phyloP scores from a whole-genome alignment of 2,329 filamentous ascomycete genomes.

The Reticulascus tulasneorum region DNA sequence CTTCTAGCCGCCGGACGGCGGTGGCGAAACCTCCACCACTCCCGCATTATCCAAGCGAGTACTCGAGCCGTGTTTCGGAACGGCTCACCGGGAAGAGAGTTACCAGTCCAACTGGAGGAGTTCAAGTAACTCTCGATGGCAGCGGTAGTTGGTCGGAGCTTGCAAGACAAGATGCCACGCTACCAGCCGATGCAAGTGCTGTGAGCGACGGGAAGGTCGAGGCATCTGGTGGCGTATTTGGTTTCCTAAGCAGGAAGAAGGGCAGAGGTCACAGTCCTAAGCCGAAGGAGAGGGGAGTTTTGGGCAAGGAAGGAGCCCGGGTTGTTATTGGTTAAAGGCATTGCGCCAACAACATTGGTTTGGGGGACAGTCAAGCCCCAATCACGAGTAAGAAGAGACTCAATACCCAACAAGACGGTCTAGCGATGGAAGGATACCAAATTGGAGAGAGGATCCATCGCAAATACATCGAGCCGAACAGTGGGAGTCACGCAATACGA shows the following conservation, averaged over 20 bases:
- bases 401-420: constrained; percentile 13
- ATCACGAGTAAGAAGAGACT: constrained; percentile 4
- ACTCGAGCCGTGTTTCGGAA: constrained; percentile 33
- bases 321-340: constrained; percentile 64
- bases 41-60: constrained; percentile 44
- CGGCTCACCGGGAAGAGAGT: constrained; percentile 59
- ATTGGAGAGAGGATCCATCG: no score
- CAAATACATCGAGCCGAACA: no score
- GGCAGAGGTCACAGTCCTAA: constrained; percentile 89
- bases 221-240: constrained; percentile 77
- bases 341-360: constrained; percentile 1
- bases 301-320: constrained; percentile 92
- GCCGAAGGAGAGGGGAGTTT: constrained; percentile 85
- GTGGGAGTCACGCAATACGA: no score
- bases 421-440: no score
- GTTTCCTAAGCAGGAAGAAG: constrained; percentile 85
- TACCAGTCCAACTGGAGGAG: constrained; percentile 73
- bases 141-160: constrained; percentile 88
- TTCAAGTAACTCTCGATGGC: constrained; percentile 88
- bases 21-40: constrained; percentile 27
- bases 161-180: constrained; percentile 75
- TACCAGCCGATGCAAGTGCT: constrained; percentile 62
- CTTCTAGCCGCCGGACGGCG: constrained; percentile 7
- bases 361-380: constrained; percentile 7
- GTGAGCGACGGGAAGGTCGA: constrained; percentile 48